phyloP scores from a whole-genome alignment of 768 basidiomycete species.

The Phaeolepiota aurea region DNA sequence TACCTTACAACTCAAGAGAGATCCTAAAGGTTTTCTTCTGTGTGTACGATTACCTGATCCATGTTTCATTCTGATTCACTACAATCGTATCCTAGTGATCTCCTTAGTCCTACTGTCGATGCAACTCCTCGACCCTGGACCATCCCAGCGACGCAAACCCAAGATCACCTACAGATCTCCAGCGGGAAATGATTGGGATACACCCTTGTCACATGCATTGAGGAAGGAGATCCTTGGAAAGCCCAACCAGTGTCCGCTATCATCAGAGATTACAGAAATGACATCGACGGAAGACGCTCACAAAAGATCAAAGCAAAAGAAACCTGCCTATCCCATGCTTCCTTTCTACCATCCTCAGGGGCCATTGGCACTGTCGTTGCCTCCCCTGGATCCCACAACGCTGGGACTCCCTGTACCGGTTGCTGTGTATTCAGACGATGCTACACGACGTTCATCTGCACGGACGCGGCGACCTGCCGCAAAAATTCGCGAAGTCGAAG shows the following conservation, averaged over 20 bases:
- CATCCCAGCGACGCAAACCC: constrained; percentile 46
- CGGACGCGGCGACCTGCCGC: constrained; percentile 38
- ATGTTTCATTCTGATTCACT: not conserved
- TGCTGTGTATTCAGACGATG: constrained; percentile 34
- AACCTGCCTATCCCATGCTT: constrained; percentile 24
- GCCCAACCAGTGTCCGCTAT: not conserved
- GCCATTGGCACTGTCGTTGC: constrained; percentile 53
- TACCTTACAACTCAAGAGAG: no score
- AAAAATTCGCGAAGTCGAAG: constrained; percentile 42
- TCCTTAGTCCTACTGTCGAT: not conserved
- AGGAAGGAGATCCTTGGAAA: constrained; percentile 7
- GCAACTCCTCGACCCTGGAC: not conserved
- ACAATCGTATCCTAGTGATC: not conserved
- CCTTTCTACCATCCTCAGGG: constrained; percentile 67
- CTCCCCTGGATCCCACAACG: constrained; percentile 47
- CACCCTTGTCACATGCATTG: constrained; percentile 9
- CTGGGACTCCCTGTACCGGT: constrained; percentile 53
- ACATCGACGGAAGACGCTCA: not conserved
- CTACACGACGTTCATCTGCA: constrained; percentile 28
- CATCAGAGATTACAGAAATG: not conserved
- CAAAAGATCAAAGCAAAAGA: not conserved
- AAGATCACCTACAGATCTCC: constrained; percentile 50
- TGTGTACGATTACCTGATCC: not conserved
- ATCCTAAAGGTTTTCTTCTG: no score
- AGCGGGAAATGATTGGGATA: constrained; percentile 17